These are phyloP conservation scores for Cyberlindnera suaveolens DNA, from an alignment of 805 yeast species.

Conservation along the genomic window DNA sequence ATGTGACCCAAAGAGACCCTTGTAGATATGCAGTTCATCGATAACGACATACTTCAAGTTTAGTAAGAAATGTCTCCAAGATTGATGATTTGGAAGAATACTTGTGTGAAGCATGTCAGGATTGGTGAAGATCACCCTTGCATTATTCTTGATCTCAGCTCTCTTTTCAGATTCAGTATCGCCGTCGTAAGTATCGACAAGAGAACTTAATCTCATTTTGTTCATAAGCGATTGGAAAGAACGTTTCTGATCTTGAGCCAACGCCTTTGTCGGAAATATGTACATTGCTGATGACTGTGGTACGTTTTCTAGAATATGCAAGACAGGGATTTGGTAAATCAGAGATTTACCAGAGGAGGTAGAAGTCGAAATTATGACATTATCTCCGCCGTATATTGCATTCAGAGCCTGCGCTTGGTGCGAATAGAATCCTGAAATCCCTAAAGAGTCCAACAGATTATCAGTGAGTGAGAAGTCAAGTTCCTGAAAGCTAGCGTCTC, in stretches of 20 bases:
- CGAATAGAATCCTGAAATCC: slow-evolving; percentile 48
- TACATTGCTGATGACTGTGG: slow-evolving; percentile 63
- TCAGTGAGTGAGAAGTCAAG: slow-evolving; percentile 42
- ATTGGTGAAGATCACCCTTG: slow-evolving; percentile 84
- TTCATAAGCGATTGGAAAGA: slow-evolving; percentile 57
- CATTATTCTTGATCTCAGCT: slow-evolving; percentile 45
- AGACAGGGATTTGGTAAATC: slow-evolving; percentile 83
- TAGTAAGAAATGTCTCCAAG: slow-evolving; percentile 66
- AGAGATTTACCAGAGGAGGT: slow-evolving; percentile 96
- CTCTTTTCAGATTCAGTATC: slow-evolving; percentile 69
- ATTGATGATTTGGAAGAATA: slow-evolving; percentile 68
- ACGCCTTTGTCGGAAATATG: slow-evolving; percentile 93
- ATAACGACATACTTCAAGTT: slow-evolving; percentile 70
- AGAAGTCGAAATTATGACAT: slow-evolving; percentile 87
- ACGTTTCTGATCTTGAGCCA: slow-evolving; percentile 93
- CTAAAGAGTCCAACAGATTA: slow-evolving; percentile 46
- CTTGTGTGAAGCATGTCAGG: slow-evolving; percentile 92
- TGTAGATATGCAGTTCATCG: slow-evolving; percentile 82
- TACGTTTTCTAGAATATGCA: slow-evolving; percentile 37
- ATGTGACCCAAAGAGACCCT: slow-evolving; percentile 89
- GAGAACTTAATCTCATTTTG: slow-evolving; percentile 41
- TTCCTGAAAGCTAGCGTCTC: slow-evolving; percentile 38
- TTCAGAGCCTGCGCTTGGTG: slow-evolving; percentile 83
- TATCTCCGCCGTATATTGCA: slow-evolving; percentile 45
- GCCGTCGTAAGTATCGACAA: slow-evolving; percentile 86